Evolutionary conservation across 495 filamentous ascomycete genomes (phyloP).

Genomic region (Penicillium tannophilum): DNA sequence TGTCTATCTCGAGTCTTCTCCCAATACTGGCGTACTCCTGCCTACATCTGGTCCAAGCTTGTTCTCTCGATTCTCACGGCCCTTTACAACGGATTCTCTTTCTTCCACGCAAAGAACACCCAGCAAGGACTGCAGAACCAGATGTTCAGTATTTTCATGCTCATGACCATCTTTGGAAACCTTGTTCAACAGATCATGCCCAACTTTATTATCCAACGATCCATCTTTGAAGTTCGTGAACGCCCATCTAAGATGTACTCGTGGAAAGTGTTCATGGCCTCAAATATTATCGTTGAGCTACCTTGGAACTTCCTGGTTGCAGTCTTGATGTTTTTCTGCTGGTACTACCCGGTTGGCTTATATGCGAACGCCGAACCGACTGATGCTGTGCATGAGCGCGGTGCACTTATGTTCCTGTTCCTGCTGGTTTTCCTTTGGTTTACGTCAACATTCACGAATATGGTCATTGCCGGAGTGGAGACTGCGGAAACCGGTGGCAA

Average conservation of each 20-base stretch:
- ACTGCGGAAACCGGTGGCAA: conserved; percentile 53
- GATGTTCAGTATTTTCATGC: conserved; percentile 84
- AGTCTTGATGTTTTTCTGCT: conserved; percentile 68
- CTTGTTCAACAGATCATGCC: conserved; percentile 86
- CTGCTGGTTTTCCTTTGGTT: conserved; percentile 47
- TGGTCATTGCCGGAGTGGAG: conserved; percentile 55
- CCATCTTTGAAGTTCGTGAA: conserved; percentile 83
- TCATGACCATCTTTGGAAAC: conserved; percentile 75
- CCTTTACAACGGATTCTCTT: conserved; percentile 88
- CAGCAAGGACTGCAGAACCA: conserved; percentile 84
- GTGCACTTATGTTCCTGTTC: conserved; percentile 46
- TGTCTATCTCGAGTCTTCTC: conserved; percentile 69
- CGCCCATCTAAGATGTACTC: conserved; percentile 81
- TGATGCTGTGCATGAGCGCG: conserved; percentile 36
- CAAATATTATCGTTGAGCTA: conserved; percentile 73
- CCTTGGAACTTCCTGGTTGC: conserved; percentile 75
- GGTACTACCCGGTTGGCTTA: conserved; percentile 83
- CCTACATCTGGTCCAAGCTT: conserved; percentile 79
- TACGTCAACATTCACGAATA: conserved; percentile 55
- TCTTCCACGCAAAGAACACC: conserved; percentile 70
- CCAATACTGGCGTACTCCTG: conserved; percentile 87
- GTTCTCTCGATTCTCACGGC: conserved; percentile 53
- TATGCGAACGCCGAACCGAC: conserved; percentile 67
- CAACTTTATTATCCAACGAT: conserved; percentile 73
- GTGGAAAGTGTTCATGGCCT: conserved; percentile 81